These are phyloP conservation scores for Zoysia japonica DNA, from an alignment of 176 grass and related monocot genomes.

Conservation along the genomic window DNA sequence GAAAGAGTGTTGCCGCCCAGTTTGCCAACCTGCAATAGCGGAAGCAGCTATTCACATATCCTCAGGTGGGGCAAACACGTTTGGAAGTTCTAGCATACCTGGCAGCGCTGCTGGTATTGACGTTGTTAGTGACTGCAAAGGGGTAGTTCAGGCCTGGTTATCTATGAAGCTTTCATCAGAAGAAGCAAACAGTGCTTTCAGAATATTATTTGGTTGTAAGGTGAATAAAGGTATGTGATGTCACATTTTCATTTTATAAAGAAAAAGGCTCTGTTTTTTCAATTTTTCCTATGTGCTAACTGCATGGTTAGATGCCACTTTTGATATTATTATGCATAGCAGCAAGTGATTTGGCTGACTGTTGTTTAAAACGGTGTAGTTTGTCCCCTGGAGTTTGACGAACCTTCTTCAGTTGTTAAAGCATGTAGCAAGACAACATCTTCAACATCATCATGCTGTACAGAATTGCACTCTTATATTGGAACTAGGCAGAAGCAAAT, in stretches of 20 bases:
- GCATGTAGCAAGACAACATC: conserved; percentile 67
- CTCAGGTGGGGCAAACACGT: conserved; percentile 56
- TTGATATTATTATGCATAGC: conserved; percentile 25
- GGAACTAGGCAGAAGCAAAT: conserved; percentile 87
- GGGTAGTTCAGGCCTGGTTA: conserved; percentile 88
- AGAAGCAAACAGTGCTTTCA: conserved; percentile 69
- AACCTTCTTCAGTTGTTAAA: conserved; percentile 72
- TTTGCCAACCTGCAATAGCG: conserved; percentile 87
- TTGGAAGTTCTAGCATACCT: conserved; percentile 69
- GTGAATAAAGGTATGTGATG: conserved; percentile 87
- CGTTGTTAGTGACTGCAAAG: conserved; percentile 89
- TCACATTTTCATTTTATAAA: background rate
- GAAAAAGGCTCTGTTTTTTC: background rate
- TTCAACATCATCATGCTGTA: conserved; percentile 61
- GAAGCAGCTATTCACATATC: conserved; percentile 88
- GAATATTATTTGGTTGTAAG: conserved; percentile 91
- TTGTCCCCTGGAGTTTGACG: conserved; percentile 90
- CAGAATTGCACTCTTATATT: conserved; percentile 71
- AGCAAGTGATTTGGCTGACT: conserved; percentile 23
- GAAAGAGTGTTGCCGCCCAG: conserved; percentile 92
- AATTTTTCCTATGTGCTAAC: background rate
- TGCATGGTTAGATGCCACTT: background rate
- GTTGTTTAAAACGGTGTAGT: conserved; percentile 51
- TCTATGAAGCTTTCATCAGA: conserved; percentile 77
- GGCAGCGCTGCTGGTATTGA: conserved; percentile 64